Percentiles rank a stretch among this genome's conserved stretches.
Evolutionary conservation across 2,329 filamentous ascomycete species (phyloP).

Genomic region (Trichoderma koningiopsis): DNA sequence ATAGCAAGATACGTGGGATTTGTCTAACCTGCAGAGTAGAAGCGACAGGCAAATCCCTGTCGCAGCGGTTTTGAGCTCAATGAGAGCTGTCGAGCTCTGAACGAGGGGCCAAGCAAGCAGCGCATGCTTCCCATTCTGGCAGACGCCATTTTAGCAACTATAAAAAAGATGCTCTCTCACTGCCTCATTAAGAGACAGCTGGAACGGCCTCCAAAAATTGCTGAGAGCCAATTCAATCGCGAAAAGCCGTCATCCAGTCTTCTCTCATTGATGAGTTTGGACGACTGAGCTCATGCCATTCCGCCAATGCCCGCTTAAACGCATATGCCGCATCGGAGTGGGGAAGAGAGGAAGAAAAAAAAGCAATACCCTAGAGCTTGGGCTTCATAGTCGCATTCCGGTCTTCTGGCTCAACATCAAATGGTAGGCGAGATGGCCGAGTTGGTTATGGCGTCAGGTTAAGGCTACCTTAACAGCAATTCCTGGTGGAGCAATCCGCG

Average conservation of each 20-base stretch:
- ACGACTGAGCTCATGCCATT: constrained; percentile 12
- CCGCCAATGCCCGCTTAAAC: constrained; percentile 25
- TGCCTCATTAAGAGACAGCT: neutral
- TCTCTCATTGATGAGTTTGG: neutral
- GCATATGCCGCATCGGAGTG: constrained; percentile 16
- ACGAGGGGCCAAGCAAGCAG: constrained; percentile 35
- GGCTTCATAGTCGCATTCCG: constrained; percentile 1
- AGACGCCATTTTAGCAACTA: constrained; percentile 31
- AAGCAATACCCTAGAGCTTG: constrained; percentile 1
- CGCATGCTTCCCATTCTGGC: constrained; percentile 33
- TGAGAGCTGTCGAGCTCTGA: constrained; percentile 31
- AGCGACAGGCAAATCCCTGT: constrained; percentile 31
- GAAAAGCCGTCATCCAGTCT: neutral
- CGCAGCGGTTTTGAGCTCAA: constrained; percentile 32
- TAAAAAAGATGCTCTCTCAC: neutral
- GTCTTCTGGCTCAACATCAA: constrained; percentile 1
- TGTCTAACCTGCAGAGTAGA: constrained; percentile 32
- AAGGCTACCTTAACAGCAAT: constrained; percentile 28
- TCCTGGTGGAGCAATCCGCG: constrained; percentile 28
- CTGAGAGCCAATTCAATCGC: neutral
- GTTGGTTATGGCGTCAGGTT: constrained; percentile 27
- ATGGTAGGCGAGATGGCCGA: constrained; percentile 23
- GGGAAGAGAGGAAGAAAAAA: neutral
- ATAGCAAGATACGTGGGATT: neutral
- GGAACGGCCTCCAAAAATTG: neutral